phyloP scores from a whole-genome alignment of 495 filamentous ascomycete genomes.

The Hypoxylon trugodes region DNA sequence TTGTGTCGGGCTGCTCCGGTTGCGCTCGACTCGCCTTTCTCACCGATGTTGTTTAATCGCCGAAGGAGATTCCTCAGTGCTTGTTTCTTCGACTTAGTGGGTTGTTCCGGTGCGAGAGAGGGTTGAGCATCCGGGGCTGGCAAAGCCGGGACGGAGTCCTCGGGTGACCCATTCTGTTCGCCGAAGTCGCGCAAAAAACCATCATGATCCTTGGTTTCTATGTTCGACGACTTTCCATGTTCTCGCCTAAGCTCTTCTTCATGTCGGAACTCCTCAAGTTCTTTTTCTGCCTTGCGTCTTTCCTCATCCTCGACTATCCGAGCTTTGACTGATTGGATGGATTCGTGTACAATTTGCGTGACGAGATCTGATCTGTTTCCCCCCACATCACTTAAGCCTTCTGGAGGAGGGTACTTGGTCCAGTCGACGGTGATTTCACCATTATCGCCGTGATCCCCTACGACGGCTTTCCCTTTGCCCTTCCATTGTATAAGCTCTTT shows the following conservation, averaged over 20 bases:
- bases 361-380: constrained; percentile 41
- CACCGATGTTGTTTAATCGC: constrained; percentile 22
- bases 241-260: constrained; percentile 24
- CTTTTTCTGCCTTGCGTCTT: constrained; percentile 18
- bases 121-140: background rate
- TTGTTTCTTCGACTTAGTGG: constrained; percentile 26
- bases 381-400: constrained; percentile 36
- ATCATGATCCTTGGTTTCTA: constrained; percentile 2
- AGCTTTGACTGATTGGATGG: constrained; percentile 45
- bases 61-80: constrained; percentile 33
- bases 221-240: constrained; percentile 8
- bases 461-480: constrained; percentile 35
- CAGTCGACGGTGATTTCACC: constrained; percentile 38
- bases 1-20: constrained; percentile 34
- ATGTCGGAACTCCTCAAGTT: constrained; percentile 15
- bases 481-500: constrained; percentile 20
- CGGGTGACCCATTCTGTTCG: background rate
- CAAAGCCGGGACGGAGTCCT: background rate
- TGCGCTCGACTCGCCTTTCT: constrained; percentile 39
- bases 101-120: background rate
- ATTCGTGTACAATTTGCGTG: constrained; percentile 39
- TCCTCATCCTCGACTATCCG: constrained; percentile 43
- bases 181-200: background rate
- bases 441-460: background rate
- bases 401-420: constrained; percentile 47